Conservation (phyloP, 129 eudicot species). For the Saposhnikovia divaricata region DNA sequence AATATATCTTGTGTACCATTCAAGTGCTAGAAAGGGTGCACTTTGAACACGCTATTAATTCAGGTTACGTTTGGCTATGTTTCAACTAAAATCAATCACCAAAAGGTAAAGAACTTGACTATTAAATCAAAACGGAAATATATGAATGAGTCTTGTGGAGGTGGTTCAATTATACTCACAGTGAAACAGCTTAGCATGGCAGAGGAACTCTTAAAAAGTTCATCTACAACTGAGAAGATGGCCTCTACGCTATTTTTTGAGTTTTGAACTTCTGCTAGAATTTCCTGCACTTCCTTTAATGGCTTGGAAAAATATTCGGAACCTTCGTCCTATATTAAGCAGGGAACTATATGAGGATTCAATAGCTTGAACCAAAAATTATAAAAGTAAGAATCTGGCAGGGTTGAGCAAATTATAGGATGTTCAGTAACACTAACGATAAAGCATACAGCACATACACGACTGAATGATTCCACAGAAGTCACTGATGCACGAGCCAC, state of each 20-base stretch:
- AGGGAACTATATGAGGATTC: slow-evolving; percentile 12
- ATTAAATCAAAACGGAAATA: neutral
- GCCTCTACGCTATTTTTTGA: slow-evolving; percentile 31
- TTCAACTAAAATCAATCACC: neutral
- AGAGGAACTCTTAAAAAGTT: slow-evolving; percentile 41
- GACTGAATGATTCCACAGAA: slow-evolving; percentile 25
- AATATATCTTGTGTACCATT: too few species aligned
- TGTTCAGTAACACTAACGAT: neutral
- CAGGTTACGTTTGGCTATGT: neutral
- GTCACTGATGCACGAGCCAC: slow-evolving; percentile 37
- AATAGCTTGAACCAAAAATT: neutral
- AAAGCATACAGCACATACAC: slow-evolving; percentile 9
- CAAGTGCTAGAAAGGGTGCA: too few species aligned
- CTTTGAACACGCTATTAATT: too few species aligned
- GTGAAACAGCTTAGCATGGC: slow-evolving; percentile 24
- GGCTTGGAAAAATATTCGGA: slow-evolving; percentile 32
- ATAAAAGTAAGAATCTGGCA: neutral
- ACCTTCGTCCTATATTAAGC: slow-evolving; percentile 31
- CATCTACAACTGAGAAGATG: slow-evolving; percentile 45
- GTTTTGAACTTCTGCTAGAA: slow-evolving; percentile 43
- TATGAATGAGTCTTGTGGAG: neutral
- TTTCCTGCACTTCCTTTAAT: slow-evolving; percentile 44
- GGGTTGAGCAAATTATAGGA: neutral
- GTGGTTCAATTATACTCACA: slow-evolving; percentile 43
- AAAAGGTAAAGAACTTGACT: slow-evolving; percentile 6